These are phyloP conservation scores for Diplodia scrobiculata DNA, from an alignment of 2,329 filamentous ascomycete species.

Conservation along the genomic window DNA sequence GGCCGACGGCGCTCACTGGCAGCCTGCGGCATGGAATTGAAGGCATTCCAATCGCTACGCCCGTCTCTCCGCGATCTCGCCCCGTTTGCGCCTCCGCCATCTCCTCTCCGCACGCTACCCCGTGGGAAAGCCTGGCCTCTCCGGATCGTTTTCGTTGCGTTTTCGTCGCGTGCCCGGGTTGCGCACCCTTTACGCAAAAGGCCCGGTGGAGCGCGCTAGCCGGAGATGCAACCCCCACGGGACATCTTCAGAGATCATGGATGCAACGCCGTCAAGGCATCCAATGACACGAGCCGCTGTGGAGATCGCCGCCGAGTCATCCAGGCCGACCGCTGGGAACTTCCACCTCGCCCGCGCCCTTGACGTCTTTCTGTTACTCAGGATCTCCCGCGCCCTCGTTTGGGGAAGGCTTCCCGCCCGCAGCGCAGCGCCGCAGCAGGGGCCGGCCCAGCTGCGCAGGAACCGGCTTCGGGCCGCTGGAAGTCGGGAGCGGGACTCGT, in stretches of 20 bases:
- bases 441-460: not conserved
- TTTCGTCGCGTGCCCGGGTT: slow-evolving; percentile 18
- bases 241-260: slow-evolving; percentile 25
- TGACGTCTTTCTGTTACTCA: slow-evolving; percentile 17
- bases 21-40: not conserved
- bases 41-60: not conserved
- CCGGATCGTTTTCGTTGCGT: slow-evolving; percentile 29
- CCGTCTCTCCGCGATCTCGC: slow-evolving; percentile 14
- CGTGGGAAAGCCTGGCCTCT: slow-evolving; percentile 18
- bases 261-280: slow-evolving; percentile 10
- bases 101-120: slow-evolving; percentile 19
- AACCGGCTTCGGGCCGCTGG: not conserved
- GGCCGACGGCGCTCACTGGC: not conserved
- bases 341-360: slow-evolving; percentile 21
- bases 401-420: not conserved
- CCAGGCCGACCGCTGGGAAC: not conserved
- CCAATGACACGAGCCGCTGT: slow-evolving; percentile 8
- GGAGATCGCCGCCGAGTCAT: slow-evolving; percentile 11
- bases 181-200: not conserved
- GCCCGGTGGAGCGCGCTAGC: slow-evolving; percentile 19
- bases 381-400: not conserved
- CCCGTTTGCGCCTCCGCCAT: not conserved
- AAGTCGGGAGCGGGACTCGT: not conserved
- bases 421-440: not conserved
- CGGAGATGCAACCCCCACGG: slow-evolving; percentile 9